Conservation (phyloP, 257 asterid genomes). For the Nicotiana attenuata region DNA sequence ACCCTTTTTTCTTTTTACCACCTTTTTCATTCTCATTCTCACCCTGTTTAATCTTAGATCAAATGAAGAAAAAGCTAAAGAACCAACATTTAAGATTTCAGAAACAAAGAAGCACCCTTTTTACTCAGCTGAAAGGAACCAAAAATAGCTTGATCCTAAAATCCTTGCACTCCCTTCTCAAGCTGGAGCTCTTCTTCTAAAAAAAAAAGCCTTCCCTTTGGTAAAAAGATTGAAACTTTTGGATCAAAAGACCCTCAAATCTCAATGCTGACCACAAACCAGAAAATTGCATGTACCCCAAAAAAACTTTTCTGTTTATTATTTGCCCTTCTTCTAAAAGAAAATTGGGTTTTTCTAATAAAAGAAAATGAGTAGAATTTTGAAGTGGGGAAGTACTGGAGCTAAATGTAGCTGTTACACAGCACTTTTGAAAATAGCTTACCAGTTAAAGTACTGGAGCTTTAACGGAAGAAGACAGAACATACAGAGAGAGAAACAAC, state of each 20-base stretch:
- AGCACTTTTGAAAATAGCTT: slow-evolving; percentile 10
- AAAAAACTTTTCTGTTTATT: background rate
- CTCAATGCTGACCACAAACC: background rate
- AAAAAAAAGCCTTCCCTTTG: background rate
- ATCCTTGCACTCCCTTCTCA: slow-evolving; percentile 7
- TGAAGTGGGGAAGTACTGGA: slow-evolving; percentile 8
- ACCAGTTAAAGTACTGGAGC: slow-evolving; percentile 17
- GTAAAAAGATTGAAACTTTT: background rate
- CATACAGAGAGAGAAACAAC: slow-evolving; percentile 11
- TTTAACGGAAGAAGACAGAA: slow-evolving; percentile 27
- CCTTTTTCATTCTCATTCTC: background rate
- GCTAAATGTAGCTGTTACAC: slow-evolving; percentile 14
- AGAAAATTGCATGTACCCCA: background rate
- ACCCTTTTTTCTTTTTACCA: background rate
- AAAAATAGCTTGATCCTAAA: slow-evolving; percentile 21
- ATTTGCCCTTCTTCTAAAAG: background rate
- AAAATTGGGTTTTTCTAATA: background rate
- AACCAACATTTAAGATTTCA: slow-evolving; percentile 35
- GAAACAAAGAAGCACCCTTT: slow-evolving; percentile 18
- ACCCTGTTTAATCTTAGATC: background rate
- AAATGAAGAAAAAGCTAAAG: slow-evolving; percentile 13
- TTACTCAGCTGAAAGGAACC: slow-evolving; percentile 33
- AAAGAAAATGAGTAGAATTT: background rate
- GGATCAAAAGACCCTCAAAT: slow-evolving; percentile 10
- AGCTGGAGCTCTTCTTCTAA: background rate